A percentile compares a stretch with the other conserved stretches of the same genome.
Conservation (phyloP, 2,329 filamentous ascomycete species). For the Sporothrix pallida region DNA sequence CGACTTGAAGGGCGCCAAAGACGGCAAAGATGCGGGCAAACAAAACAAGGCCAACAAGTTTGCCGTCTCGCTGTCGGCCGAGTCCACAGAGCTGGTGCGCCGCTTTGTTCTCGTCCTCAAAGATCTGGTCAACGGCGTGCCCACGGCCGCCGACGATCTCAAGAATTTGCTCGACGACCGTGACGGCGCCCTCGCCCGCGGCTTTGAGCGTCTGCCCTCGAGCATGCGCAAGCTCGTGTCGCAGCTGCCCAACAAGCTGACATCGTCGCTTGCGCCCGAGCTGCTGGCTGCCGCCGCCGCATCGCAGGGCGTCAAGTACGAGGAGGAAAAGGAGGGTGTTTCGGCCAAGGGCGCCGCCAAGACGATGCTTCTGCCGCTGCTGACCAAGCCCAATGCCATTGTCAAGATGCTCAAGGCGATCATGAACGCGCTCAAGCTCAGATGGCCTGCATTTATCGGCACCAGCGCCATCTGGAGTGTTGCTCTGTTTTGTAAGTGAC, state of each 20-base stretch:
- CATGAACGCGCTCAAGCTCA: conserved; percentile 80
- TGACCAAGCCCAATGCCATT: conserved; percentile 85
- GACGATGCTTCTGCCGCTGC: conserved; percentile 72
- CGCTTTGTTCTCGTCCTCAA: conserved; percentile 90
- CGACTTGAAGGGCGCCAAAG: conserved; percentile 1
- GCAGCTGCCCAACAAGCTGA: conserved; percentile 81
- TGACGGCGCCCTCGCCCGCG: conserved; percentile 63
- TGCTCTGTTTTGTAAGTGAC: conserved; percentile 77
- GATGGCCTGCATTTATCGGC: conserved; percentile 89
- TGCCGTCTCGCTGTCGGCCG: conserved; percentile 81
- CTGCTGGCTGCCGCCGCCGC: conserved; percentile 79
- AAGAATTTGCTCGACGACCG: conserved; percentile 65
- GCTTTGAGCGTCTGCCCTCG: conserved; percentile 71
- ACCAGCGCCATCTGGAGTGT: conserved; percentile 92
- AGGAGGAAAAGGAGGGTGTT: conserved; percentile 52
- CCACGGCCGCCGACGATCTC: conserved; percentile 92
- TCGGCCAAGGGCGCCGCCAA: conserved; percentile 64
- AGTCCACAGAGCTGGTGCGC: conserved; percentile 79
- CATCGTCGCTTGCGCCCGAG: conserved; percentile 76
- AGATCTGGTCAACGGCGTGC: conserved; percentile 89
- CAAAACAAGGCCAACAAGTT: conserved; percentile 19
- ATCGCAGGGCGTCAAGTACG: conserved; percentile 66
- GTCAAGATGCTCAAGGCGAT: conserved; percentile 88
- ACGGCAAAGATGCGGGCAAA: neutral
- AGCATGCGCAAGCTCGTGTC: conserved; percentile 87